phyloP scores from a whole-genome alignment of 163 green algal species.

The Coccomyxa subellipsoidea region DNA sequence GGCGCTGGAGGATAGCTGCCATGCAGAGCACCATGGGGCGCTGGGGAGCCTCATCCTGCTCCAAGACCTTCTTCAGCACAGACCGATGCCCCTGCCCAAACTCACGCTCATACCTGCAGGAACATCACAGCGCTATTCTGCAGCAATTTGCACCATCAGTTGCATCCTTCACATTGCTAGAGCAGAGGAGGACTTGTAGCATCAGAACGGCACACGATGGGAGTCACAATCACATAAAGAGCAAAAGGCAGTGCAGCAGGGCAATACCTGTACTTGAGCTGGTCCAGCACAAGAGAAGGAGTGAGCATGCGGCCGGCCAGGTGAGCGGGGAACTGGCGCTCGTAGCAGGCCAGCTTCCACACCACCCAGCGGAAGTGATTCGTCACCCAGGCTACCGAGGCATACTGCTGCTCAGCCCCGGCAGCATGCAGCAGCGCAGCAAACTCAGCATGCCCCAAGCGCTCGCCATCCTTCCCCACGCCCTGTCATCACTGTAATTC shows the following conservation, averaged over 20 bases:
- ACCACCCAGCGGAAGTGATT: conserved; percentile 48
- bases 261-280: conserved; percentile 40
- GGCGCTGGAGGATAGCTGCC: not conserved
- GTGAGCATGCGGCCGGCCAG: conserved; percentile 35
- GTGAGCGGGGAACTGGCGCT: conserved; percentile 12
- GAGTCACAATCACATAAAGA: too few relatives aligned
- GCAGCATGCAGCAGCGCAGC: conserved; percentile 2
- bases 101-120: conserved; percentile 49
- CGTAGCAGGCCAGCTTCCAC: conserved; percentile 45
- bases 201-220: too few relatives aligned
- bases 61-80: conserved; percentile 39
- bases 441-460: conserved; percentile 1
- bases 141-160: not conserved
- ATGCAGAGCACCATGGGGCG: conserved; percentile 39
- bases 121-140: not conserved
- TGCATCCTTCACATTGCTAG: not conserved
- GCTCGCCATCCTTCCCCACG: not conserved
- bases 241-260: too few relatives aligned
- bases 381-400: conserved; percentile 13
- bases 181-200: conserved; percentile 20
- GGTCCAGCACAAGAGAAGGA: conserved; percentile 31
- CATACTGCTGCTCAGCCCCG: conserved; percentile 10
- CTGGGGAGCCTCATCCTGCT: conserved; percentile 37
- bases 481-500: not conserved
- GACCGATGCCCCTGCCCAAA: conserved; percentile 32